A percentile compares a stretch with the other conserved stretches of the same genome.
phyloP scores from a whole-genome alignment of 352 stramenopile genomes.

The Phytophthora sp. region DNA sequence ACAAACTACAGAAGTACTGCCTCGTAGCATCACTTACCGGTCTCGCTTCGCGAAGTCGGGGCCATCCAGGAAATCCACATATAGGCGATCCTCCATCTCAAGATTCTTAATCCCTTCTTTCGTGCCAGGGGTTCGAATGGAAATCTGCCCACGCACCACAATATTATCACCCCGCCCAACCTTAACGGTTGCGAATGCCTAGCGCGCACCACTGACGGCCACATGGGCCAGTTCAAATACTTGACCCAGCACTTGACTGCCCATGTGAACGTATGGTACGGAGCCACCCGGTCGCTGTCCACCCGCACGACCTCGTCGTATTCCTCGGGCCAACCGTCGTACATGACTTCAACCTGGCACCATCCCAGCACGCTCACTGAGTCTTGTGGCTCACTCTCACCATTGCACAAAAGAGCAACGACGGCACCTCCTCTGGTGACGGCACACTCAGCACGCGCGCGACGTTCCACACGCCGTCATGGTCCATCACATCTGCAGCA shows the following conservation, averaged over 20 bases:
- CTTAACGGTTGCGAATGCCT: too few relatives aligned
- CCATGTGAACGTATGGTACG: slow-evolving; percentile 81
- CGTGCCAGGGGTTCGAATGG: slow-evolving; percentile 59
- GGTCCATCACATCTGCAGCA: slow-evolving; percentile 58
- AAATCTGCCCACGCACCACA: slow-evolving; percentile 45
- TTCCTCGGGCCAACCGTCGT: slow-evolving; percentile 66
- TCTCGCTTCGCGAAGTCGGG: slow-evolving; percentile 41
- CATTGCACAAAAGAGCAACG: neutral
- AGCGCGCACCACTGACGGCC: slow-evolving; percentile 65
- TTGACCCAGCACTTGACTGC: slow-evolving; percentile 81
- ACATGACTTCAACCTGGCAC: slow-evolving; percentile 61
- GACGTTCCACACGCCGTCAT: slow-evolving; percentile 70
- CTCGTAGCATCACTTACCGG: slow-evolving; percentile 16
- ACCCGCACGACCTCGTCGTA: slow-evolving; percentile 69
- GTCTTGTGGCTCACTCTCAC: neutral
- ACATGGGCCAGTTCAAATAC: slow-evolving; percentile 79
- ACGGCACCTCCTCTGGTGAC: slow-evolving; percentile 23
- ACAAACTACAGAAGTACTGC: neutral
- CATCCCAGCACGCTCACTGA: too few relatives aligned
- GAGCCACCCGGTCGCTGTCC: slow-evolving; percentile 62
- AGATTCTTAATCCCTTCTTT: slow-evolving; percentile 41
- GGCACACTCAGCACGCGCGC: slow-evolving; percentile 45
- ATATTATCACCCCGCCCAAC: neutral
- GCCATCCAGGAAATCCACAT: slow-evolving; percentile 65
- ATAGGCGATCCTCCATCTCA: slow-evolving; percentile 39